Conservation (phyloP, 805 yeast genomes). For the Wickerhamiella galacta region DNA sequence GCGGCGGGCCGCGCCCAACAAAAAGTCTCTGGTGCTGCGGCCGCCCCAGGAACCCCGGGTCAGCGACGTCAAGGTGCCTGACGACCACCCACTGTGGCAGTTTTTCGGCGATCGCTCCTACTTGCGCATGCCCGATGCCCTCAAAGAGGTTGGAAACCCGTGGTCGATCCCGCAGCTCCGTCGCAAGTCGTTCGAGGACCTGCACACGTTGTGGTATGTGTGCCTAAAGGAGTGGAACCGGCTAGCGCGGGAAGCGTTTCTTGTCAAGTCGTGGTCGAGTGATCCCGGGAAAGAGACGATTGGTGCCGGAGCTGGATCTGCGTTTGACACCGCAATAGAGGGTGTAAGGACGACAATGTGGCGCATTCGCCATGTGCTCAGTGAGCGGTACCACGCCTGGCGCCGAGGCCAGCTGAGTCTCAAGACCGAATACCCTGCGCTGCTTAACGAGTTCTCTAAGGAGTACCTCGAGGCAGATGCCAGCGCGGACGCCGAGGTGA, state of each 20-base stretch:
- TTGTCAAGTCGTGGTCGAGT: slow-evolving; percentile 27
- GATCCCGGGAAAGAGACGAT: slow-evolving; percentile 14
- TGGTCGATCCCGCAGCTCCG: slow-evolving; percentile 86
- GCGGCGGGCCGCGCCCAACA: slow-evolving; percentile 22
- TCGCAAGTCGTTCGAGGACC: slow-evolving; percentile 77
- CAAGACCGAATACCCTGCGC: slow-evolving; percentile 26
- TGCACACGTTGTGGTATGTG: slow-evolving; percentile 82
- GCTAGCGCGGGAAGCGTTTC: slow-evolving; percentile 55
- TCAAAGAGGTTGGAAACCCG: slow-evolving; percentile 34
- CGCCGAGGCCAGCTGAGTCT: slow-evolving; percentile 34
- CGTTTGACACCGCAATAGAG: slow-evolving; percentile 23
- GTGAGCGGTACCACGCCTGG: slow-evolving; percentile 67
- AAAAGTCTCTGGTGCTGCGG: slow-evolving; percentile 40
- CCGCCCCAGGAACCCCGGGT: slow-evolving; percentile 77
- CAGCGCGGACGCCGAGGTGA: slow-evolving; percentile 39
- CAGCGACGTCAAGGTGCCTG: slow-evolving; percentile 51
- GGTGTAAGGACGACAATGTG: slow-evolving; percentile 46
- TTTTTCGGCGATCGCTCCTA: slow-evolving; percentile 56
- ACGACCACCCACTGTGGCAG: slow-evolving; percentile 90
- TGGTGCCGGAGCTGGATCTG: slow-evolving; percentile 7
- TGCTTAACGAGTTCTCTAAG: slow-evolving; percentile 40
- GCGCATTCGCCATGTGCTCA: slow-evolving; percentile 70
- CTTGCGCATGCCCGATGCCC: slow-evolving; percentile 40
- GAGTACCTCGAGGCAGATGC: slow-evolving; percentile 40
- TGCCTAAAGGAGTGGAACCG: slow-evolving; percentile 70